Evolutionary conservation across 257 asterid species (phyloP).

Genomic region (Primulina huaijiensis): DNA sequence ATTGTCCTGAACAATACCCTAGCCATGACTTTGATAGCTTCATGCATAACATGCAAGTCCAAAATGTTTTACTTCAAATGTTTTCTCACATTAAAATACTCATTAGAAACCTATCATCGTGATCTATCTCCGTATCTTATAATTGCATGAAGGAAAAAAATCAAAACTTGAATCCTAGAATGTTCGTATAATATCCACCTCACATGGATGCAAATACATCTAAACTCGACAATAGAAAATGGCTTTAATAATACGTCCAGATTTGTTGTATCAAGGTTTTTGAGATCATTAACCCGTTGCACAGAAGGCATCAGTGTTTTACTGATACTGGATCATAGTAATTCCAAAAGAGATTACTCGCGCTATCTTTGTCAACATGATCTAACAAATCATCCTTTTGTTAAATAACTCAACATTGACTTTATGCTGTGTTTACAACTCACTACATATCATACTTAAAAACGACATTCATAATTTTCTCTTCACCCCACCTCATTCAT

Average conservation of each 20-base stretch:
- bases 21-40: not conserved
- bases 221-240: not conserved
- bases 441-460: not conserved
- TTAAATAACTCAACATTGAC: not conserved
- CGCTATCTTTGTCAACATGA: not conserved
- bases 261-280: not conserved
- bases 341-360: not conserved
- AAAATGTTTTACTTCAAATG: too few species aligned
- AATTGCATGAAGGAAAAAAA: not conserved
- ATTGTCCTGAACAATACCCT: not conserved
- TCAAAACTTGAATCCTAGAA: not conserved
- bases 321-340: not conserved
- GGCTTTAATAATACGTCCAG: not conserved
- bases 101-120: not conserved
- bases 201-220: not conserved
- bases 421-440: not conserved
- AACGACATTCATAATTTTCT: not conserved
- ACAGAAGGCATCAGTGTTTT: not conserved
- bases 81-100: too few species aligned
- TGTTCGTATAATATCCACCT: not conserved
- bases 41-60: not conserved
- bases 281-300: not conserved
- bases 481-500: not conserved
- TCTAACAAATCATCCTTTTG: not conserved
- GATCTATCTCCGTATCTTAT: not conserved